phyloP scores from a whole-genome alignment of 129 eudicot genomes.

The Tagetes erecta region DNA sequence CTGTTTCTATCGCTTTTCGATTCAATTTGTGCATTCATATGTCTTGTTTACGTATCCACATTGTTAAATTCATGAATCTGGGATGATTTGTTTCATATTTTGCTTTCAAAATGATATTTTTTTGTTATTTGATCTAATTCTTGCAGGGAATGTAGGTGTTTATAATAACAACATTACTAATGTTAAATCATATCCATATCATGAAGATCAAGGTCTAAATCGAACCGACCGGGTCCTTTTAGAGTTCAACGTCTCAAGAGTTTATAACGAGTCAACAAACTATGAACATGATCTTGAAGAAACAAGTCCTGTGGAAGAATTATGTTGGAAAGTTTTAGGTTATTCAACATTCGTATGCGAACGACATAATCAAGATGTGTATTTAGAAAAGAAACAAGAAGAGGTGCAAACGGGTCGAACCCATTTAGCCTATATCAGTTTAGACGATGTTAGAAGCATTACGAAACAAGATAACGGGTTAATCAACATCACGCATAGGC shows the following conservation, averaged over 20 bases:
- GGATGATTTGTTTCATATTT: neutral
- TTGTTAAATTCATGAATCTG: slow-evolving; percentile 16
- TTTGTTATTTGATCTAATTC: slow-evolving; percentile 8
- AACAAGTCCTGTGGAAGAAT: slow-evolving; percentile 38
- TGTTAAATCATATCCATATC: slow-evolving; percentile 34
- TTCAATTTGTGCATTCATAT: neutral
- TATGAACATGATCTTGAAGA: slow-evolving; percentile 19
- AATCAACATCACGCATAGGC: slow-evolving; percentile 81
- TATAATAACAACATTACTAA: slow-evolving; percentile 33
- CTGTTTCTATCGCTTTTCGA: no score
- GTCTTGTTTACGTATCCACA: neutral
- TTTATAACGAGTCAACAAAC: slow-evolving; percentile 28
- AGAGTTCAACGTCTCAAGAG: slow-evolving; percentile 43
- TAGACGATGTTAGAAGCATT: slow-evolving; percentile 55
- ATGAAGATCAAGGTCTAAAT: slow-evolving; percentile 40
- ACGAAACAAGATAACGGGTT: slow-evolving; percentile 40
- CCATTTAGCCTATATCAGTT: slow-evolving; percentile 37
- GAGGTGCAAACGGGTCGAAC: slow-evolving; percentile 35
- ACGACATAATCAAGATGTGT: slow-evolving; percentile 34
- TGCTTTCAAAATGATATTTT: no score
- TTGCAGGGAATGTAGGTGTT: slow-evolving; percentile 52
- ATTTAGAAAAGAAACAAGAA: slow-evolving; percentile 31
- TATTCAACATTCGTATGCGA: slow-evolving; percentile 40
- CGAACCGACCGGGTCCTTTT: slow-evolving; percentile 30
- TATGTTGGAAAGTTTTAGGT: slow-evolving; percentile 50